Conservation (phyloP, 768 basidiomycete species). For the Suillus paluster region DNA sequence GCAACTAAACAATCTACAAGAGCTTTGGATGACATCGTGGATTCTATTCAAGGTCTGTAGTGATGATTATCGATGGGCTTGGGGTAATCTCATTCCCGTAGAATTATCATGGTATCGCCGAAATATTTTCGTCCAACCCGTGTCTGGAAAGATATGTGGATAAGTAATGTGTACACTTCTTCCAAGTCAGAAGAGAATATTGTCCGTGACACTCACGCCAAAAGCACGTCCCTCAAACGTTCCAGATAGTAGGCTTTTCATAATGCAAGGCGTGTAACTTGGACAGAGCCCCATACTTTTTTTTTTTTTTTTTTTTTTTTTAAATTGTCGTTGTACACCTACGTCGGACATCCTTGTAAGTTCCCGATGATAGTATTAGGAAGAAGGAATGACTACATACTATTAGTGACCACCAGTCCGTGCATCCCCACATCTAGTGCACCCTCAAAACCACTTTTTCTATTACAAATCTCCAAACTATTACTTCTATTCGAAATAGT, state of each 20-base stretch:
- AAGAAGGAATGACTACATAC: too few species aligned
- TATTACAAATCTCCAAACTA: too few species aligned
- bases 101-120: constrained; percentile 82
- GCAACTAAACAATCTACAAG: constrained; percentile 40
- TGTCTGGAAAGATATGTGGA: not conserved
- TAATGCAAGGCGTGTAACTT: not conserved
- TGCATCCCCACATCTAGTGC: not conserved
- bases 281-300: not conserved
- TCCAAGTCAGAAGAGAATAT: not conserved
- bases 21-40: constrained; percentile 80
- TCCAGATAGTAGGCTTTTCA: not conserved
- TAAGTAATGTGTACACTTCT: not conserved
- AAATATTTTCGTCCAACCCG: constrained; percentile 57
- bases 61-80: constrained; percentile 3
- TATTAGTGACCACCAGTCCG: not conserved
- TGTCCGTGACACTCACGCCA: not conserved
- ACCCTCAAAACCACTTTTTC: not conserved
- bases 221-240: not conserved
- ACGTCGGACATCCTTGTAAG: too few species aligned
- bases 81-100: constrained; percentile 30
- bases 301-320: too few species aligned
- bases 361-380: too few species aligned
- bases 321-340: too few species aligned
- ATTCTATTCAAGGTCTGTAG: constrained; percentile 69
- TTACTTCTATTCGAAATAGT: too few species aligned